Percentiles rank a stretch among this genome's conserved stretches.
phyloP scores from a whole-genome alignment of 2,329 filamentous ascomycete genomes.

The Plenodomus tracheiphilus region DNA sequence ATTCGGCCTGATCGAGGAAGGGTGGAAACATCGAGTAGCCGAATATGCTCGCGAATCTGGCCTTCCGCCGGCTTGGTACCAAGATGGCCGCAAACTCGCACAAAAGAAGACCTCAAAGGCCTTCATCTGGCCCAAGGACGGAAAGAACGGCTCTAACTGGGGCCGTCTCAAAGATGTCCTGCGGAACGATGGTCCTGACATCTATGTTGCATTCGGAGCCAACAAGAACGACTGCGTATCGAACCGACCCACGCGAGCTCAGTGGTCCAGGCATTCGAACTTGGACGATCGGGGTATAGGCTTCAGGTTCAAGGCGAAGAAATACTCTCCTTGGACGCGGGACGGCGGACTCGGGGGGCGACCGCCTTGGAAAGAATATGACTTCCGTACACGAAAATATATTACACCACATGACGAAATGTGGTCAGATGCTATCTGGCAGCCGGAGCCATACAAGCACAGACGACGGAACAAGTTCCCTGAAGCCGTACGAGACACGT shows the following conservation, averaged over 20 bases:
- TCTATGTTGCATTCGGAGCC: slow-evolving; percentile 48
- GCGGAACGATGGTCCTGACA: slow-evolving; percentile 49
- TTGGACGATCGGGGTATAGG: slow-evolving; percentile 27
- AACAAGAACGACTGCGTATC: slow-evolving; percentile 43
- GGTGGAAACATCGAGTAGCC: slow-evolving; percentile 20
- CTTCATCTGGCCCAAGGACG: slow-evolving; percentile 52
- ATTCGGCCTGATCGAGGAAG: slow-evolving; percentile 3
- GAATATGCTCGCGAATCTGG: slow-evolving; percentile 18
- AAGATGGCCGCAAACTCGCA: slow-evolving; percentile 22
- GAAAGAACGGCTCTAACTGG: slow-evolving; percentile 39
- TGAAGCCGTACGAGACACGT: slow-evolving; percentile 28
- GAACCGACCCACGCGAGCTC: slow-evolving; percentile 41
- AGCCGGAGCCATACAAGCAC: slow-evolving; percentile 22
- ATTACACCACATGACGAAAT: slow-evolving; percentile 21
- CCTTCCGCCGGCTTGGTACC: slow-evolving; percentile 27
- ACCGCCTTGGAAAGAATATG: slow-evolving; percentile 31
- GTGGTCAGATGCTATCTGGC: slow-evolving; percentile 42
- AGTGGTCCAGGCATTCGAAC: slow-evolving; percentile 43
- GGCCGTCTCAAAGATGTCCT: slow-evolving; percentile 51
- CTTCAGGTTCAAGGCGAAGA: slow-evolving; percentile 12
- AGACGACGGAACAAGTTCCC: slow-evolving; percentile 18
- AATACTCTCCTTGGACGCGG: slow-evolving; percentile 20
- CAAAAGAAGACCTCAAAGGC: slow-evolving; percentile 43
- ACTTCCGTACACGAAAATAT: slow-evolving; percentile 43
- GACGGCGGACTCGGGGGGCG: slow-evolving; percentile 19